phyloP scores from a whole-genome alignment of 176 grass and related monocot species.

The Pontederia crassipes region DNA sequence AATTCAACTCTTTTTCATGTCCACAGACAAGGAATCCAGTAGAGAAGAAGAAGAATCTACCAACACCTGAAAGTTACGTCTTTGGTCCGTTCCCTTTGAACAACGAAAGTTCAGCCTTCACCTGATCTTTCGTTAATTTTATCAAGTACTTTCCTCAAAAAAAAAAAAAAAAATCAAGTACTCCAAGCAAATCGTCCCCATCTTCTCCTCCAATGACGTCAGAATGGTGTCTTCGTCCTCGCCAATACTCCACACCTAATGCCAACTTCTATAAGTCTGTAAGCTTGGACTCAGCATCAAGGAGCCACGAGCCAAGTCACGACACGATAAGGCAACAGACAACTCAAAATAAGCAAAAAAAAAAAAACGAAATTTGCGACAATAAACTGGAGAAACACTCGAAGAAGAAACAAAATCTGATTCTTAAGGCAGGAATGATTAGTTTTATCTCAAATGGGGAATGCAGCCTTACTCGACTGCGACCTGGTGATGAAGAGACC shows the following conservation, averaged over 20 bases:
- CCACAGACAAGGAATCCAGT: no score
- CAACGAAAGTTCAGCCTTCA: conserved; percentile 65
- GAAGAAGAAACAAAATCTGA: not conserved
- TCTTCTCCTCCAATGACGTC: conserved; percentile 44
- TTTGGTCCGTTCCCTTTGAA: conserved; percentile 91
- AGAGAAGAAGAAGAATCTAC: not conserved
- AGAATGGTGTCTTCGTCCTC: conserved; percentile 59
- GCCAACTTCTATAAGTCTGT: conserved; percentile 56
- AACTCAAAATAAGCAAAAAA: not conserved
- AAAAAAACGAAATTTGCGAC: not conserved
- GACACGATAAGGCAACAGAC: not conserved
- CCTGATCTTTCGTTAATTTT: conserved; percentile 38
- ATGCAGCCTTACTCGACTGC: conserved; percentile 55
- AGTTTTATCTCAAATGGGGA: conserved; percentile 66
- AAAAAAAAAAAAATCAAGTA: conserved; percentile 23
- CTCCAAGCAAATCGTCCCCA: conserved; percentile 58
- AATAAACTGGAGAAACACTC: not conserved
- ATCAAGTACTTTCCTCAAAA: conserved; percentile 31
- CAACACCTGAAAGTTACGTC: conserved; percentile 37
- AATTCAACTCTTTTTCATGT: no score
- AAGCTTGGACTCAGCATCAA: conserved; percentile 37
- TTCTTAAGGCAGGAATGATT: not conserved
- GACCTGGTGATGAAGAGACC: conserved; percentile 57
- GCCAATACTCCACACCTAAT: conserved; percentile 69
- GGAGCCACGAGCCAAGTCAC: conserved; percentile 28